Evolutionary conservation across 2,329 filamentous ascomycete genomes (phyloP).

Genomic region (Sodiomyces alkalinus): DNA sequence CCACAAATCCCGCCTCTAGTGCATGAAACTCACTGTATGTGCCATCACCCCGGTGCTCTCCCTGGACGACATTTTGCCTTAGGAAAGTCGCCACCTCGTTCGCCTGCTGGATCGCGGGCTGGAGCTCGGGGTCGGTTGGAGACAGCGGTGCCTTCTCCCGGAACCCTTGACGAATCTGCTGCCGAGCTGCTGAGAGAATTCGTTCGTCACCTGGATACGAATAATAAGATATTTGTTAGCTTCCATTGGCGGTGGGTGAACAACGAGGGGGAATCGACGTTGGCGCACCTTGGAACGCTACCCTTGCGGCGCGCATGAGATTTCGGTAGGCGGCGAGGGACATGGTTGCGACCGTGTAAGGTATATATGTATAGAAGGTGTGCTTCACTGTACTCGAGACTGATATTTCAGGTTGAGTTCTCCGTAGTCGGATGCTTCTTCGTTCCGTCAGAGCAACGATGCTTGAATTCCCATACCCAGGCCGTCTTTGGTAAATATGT

Average conservation of each 20-base stretch:
- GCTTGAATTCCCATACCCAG: no score
- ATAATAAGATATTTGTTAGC: no score
- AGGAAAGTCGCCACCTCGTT: slow-evolving; percentile 70
- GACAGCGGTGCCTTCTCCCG: slow-evolving; percentile 46
- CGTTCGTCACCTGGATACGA: slow-evolving; percentile 48
- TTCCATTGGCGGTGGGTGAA: background rate
- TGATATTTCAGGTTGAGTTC: no score
- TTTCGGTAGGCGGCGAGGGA: slow-evolving; percentile 63
- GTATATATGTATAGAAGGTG: background rate
- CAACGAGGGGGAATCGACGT: background rate
- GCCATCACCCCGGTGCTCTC: slow-evolving; percentile 35
- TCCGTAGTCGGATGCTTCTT: no score
- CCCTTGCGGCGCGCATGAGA: slow-evolving; percentile 62
- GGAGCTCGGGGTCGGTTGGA: slow-evolving; percentile 39
- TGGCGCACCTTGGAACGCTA: slow-evolving; percentile 66
- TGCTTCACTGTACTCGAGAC: background rate
- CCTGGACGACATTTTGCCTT: slow-evolving; percentile 78
- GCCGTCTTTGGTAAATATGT: no score
- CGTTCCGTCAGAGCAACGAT: no score
- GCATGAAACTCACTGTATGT: slow-evolving; percentile 41
- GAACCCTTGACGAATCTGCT: slow-evolving; percentile 61
- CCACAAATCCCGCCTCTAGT: no score
- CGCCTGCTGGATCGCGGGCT: slow-evolving; percentile 59
- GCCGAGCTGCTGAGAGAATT: slow-evolving; percentile 54
- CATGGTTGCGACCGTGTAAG: background rate